Evolutionary conservation across 768 basidiomycete species (phyloP), one percentile per base, ranked within the genome.

Genomic region (Panaeolus papilionaceus): DNA sequence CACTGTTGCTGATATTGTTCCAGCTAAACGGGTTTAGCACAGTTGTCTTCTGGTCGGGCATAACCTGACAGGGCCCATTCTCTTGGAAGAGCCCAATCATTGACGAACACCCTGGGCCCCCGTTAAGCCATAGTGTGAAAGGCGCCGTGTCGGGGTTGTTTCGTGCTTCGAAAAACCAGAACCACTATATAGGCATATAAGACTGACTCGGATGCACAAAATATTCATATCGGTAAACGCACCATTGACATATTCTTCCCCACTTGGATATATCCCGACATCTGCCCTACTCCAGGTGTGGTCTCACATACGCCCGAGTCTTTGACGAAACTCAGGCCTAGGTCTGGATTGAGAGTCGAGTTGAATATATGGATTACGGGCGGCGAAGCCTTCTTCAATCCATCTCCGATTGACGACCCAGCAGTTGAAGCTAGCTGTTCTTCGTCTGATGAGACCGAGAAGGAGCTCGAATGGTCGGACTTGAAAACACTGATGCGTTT

Each of bases 71-170:
- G 0, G 90, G 91, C 18, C 90, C 89, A 66, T 91, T 81, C 70
- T 91, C 90, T 88, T 89, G 86, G 75, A 90, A 90, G 8, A 90
- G 80, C 4, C 88, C 89, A 45, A 90, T 88, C 84, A 88, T 86
- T 0, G 85, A 86, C 4, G 86, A 87, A 70, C 86, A 88, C 26
- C 88, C 88, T 4, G 89, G 89, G 0, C 88, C 88, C 20, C 88
- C 87, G 69, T 88, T 88, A 62, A 88, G 69, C 89, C 90, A 91
- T 26, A 91, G 79, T 2, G 89, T 89, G 71, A 92, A 87, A 0
- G 89, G 89, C 0, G 89, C 89, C 1, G 82, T 88, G 62, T 88
- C 85, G 0, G 89, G 87, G 2, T 81, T 78, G 38, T 85, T 76
- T 14, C 90, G 82, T 2, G 90, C 83, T 69, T 88, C 90, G 64